Base-by-base conservation (phyloP, 2,329 filamentous ascomycete species). In the Chrysoporthe puriensis region DNA sequence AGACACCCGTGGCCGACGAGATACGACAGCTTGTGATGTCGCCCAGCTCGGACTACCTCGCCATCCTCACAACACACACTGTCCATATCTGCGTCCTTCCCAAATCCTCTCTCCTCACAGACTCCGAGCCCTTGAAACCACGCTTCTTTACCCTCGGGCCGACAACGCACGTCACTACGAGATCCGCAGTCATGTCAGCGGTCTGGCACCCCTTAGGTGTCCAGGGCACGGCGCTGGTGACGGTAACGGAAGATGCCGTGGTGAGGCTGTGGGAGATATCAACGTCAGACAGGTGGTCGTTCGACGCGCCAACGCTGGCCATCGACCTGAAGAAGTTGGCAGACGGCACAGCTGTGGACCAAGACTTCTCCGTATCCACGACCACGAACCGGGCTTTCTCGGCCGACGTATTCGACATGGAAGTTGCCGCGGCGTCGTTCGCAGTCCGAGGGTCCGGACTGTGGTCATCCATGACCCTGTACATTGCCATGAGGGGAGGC, bases 381-480 rank as follows among this genome's bases (percentile, higher is more conserved):
- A 87, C 90, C 8, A 90, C 88, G 56, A 93, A 89, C 76, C 93
- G 91, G 73, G 90, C 89, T 11, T 98, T 97, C 74, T 97, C 94
- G 0, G 91, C 94, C 0, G 94, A 98, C 76, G 88, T 88, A 1
- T 90, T 96, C 68, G 94, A 98, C 76, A 97, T 99, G 90, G 92
- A 97, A 75, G 93, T 97, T 32, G 93, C 94, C 4, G 90, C 94
- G 1, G 94, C 94, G 62, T 92, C 90, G 76, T 99, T 99, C 80
- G 83, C 85, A 46, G 82, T 82, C 14, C 84, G 85, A 71, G 84
- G 83, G 46, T 86, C 87, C 7, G 95, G 94, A 16, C 94, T 94
- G 64, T 99, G 96, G 96, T 92, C 94, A 8, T 89, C 94, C 11
- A 97, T 97, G 92, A 98, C 96, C 0, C 84, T 99, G 13, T 99